Conservation (phyloP, 1,139 yeast species). For the Hemisphaericaspora xylanilytica region DNA sequence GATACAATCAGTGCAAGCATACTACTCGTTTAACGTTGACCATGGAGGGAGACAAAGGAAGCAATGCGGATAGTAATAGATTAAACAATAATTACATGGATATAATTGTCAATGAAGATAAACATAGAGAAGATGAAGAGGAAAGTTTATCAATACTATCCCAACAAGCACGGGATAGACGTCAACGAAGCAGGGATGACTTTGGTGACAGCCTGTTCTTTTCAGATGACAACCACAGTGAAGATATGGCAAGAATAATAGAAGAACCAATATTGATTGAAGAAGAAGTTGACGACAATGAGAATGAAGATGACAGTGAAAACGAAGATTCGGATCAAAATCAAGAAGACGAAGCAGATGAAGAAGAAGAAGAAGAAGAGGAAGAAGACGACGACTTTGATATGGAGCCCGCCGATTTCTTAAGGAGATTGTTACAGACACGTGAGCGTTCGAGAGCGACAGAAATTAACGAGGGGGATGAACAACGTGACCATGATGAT, state of each 20-base stretch:
- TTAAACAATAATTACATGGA: background rate
- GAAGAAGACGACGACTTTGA: slow-evolving; percentile 21
- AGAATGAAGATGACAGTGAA: slow-evolving; percentile 10
- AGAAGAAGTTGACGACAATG: slow-evolving; percentile 9
- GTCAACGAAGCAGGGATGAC: slow-evolving; percentile 9
- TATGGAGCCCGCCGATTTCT: slow-evolving; percentile 26
- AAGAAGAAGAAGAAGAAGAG: slow-evolving; percentile 16
- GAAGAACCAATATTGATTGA: slow-evolving; percentile 3
- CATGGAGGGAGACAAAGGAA: background rate
- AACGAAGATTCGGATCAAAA: slow-evolving; percentile 17
- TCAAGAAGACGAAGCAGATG: slow-evolving; percentile 20
- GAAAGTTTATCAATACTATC: slow-evolving; percentile 23
- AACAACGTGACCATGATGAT: slow-evolving; percentile 20
- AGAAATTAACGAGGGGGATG: slow-evolving; percentile 16
- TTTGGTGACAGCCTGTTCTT: slow-evolving; percentile 5
- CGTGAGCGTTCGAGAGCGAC: slow-evolving; percentile 17
- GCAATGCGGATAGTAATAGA: background rate
- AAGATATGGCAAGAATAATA: slow-evolving; percentile 7
- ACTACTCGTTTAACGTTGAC: too few relatives aligned
- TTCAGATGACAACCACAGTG: slow-evolving; percentile 13
- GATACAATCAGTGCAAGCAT: too few relatives aligned
- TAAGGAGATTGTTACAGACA: slow-evolving; percentile 23
- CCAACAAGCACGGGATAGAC: slow-evolving; percentile 19
- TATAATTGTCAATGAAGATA: slow-evolving; percentile 15
- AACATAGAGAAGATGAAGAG: slow-evolving; percentile 16